Conservation (phyloP, 345 rosid species). For the Bretschneidera sinensis region DNA sequence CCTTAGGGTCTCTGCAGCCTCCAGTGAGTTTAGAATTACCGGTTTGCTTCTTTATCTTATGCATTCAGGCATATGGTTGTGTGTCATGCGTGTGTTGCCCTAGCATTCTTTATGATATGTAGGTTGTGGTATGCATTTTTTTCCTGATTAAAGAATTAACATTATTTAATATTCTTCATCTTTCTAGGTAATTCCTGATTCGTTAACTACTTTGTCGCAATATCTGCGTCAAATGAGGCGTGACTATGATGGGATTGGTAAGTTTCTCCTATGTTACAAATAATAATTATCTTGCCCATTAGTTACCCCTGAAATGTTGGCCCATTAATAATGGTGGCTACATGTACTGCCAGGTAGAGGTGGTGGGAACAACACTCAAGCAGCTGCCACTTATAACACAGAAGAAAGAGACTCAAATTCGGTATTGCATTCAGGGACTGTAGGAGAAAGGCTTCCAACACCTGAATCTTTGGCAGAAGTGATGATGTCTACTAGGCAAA, state of each 20-base stretch:
- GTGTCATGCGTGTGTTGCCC: not conserved
- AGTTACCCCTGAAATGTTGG: constrained; percentile 5
- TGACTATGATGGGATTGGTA: constrained; percentile 50
- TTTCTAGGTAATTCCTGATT: constrained; percentile 59
- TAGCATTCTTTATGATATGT: not conserved
- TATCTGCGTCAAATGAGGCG: constrained; percentile 43
- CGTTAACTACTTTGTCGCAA: constrained; percentile 63
- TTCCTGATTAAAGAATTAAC: constrained; percentile 2
- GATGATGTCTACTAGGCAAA: constrained; percentile 48
- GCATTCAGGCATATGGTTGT: not conserved
- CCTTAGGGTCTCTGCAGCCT: constrained; percentile 50
- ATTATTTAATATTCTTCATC: constrained; percentile 8
- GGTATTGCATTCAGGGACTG: constrained; percentile 26
- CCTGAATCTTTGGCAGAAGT: constrained; percentile 68
- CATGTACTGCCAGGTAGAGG: constrained; percentile 36
- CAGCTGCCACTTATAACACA: constrained; percentile 20
- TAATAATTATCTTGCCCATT: constrained; percentile 4
- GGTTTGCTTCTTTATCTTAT: not conserved
- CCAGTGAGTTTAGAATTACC: constrained; percentile 41
- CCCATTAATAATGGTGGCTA: constrained; percentile 17
- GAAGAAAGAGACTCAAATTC: constrained; percentile 34
- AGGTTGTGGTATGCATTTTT: constrained; percentile 5
- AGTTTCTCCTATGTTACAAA: constrained; percentile 16
- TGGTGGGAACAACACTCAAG: constrained; percentile 29
- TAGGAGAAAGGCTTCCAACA: constrained; percentile 54